Percentiles rank a stretch among this genome's conserved stretches.
phyloP scores from a whole-genome alignment of 2,329 filamentous ascomycete genomes.

The Diaporthe amygdali region DNA sequence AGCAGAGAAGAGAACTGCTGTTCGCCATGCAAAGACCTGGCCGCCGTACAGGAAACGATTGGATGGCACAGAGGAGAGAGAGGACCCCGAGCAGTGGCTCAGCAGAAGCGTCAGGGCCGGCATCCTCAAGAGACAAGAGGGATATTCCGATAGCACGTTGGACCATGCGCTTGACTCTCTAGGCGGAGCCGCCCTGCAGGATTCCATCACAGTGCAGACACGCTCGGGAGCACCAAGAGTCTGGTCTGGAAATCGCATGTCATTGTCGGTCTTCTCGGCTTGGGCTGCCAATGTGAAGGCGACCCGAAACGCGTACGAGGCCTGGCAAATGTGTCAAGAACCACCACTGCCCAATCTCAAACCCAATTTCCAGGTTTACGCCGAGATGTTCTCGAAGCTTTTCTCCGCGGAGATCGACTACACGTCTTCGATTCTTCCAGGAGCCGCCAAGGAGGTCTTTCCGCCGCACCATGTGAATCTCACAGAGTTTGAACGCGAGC shows the following conservation, averaged over 20 bases:
- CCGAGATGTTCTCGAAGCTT: conserved; percentile 66
- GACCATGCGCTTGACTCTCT: conserved; percentile 58
- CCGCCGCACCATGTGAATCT: conserved; percentile 62
- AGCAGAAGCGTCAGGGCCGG: conserved; percentile 60
- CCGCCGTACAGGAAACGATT: conserved; percentile 63
- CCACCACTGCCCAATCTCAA: conserved; percentile 39
- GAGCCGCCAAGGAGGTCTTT: conserved; percentile 62
- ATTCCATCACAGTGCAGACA: conserved; percentile 63
- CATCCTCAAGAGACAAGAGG: conserved; percentile 59
- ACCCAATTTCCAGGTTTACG: conserved; percentile 54
- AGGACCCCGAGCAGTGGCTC: conserved; percentile 55
- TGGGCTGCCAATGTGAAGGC: conserved; percentile 65
- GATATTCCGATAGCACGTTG: conserved; percentile 51
- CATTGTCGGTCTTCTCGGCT: conserved; percentile 39
- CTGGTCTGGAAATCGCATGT: conserved; percentile 34
- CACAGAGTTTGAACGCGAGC: conserved; percentile 68
- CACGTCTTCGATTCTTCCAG: conserved; percentile 49
- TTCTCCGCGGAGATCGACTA: conserved; percentile 39
- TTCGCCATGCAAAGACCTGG: conserved; percentile 59
- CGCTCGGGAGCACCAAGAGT: conserved; percentile 42
- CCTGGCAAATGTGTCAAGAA: conserved; percentile 58
- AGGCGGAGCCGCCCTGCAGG: conserved; percentile 55
- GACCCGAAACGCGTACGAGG: conserved; percentile 66
- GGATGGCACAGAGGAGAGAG: conserved; percentile 64
- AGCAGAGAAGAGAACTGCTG: conserved; percentile 53